Percentiles rank a stretch among this genome's conserved stretches.
These are phyloP conservation scores for Amanita muscaria DNA, from an alignment of 768 basidiomycete genomes.

Conservation along the genomic window DNA sequence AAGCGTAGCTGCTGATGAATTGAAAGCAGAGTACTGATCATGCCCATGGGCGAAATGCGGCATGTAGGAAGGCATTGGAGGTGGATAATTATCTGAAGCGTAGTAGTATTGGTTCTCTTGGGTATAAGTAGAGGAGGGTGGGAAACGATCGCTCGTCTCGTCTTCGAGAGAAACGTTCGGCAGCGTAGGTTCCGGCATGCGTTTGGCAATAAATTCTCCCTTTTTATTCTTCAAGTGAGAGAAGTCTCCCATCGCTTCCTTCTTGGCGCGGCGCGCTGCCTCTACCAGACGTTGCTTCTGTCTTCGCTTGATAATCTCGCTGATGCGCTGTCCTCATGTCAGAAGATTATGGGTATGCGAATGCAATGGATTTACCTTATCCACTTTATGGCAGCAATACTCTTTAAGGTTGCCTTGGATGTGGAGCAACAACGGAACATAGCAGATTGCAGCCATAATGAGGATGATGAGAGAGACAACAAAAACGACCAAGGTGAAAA, in stretches of 20 bases:
- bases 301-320: slow-evolving; percentile 86
- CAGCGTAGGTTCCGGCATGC: slow-evolving; percentile 88
- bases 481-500: slow-evolving; percentile 87
- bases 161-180: slow-evolving; percentile 88
- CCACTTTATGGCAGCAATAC: slow-evolving; percentile 97
- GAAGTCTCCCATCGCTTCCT: slow-evolving; percentile 86
- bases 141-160: slow-evolving; percentile 44
- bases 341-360: background rate
- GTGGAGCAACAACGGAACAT: slow-evolving; percentile 90
- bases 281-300: slow-evolving; percentile 79
- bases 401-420: slow-evolving; percentile 99
- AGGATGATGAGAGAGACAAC: slow-evolving; percentile 75
- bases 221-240: slow-evolving; percentile 92
- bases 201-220: slow-evolving; percentile 71
- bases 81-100: slow-evolving; percentile 48
- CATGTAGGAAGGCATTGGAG: slow-evolving; percentile 73
- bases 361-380: slow-evolving; percentile 55
- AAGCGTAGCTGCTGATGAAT: slow-evolving; percentile 49
- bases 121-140: slow-evolving; percentile 46
- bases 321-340: slow-evolving; percentile 59
- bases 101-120: slow-evolving; percentile 52
- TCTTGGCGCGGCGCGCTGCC: slow-evolving; percentile 75
- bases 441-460: slow-evolving; percentile 76
- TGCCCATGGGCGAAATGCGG: too few species aligned
- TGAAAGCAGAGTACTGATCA: slow-evolving; percentile 50